Conservation (phyloP, 768 basidiomycete genomes). For the Hypholoma fasciculare region DNA sequence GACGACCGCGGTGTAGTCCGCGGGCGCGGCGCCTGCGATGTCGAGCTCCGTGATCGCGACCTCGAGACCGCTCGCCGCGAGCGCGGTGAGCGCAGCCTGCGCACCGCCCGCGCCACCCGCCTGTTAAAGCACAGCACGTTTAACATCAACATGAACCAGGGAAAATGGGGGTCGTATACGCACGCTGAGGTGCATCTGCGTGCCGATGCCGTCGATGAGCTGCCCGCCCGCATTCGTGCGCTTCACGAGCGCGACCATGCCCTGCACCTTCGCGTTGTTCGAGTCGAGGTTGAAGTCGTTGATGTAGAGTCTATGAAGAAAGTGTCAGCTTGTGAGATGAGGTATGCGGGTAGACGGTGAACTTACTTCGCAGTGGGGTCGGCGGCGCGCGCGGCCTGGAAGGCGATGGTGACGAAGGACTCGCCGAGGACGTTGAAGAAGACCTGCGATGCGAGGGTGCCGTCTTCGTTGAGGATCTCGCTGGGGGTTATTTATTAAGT, state of each 20-base stretch:
- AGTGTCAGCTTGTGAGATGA: background rate
- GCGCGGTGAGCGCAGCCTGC: conserved; percentile 40
- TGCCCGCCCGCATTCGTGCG: conserved; percentile 37
- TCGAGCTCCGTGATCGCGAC: conserved; percentile 50
- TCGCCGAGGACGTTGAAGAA: conserved; percentile 53
- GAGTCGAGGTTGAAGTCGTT: conserved; percentile 53
- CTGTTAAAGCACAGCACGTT: conserved; percentile 6
- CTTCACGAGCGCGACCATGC: conserved; percentile 42
- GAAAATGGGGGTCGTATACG: background rate
- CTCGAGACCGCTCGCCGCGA: conserved; percentile 40
- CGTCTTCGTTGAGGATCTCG: conserved; percentile 56
- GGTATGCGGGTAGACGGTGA: conserved; percentile 19
- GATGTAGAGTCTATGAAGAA: conserved; percentile 32
- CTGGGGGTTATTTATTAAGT: conserved; percentile 24
- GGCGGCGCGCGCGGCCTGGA: conserved; percentile 47
- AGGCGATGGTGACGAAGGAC: conserved; percentile 52
- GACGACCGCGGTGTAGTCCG: conserved; percentile 44
- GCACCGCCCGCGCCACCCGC: conserved; percentile 41
- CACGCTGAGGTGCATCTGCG: conserved; percentile 43
- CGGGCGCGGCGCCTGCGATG: conserved; percentile 36
- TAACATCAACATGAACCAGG: background rate
- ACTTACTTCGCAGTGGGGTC: conserved; percentile 46
- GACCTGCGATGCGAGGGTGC: conserved; percentile 44
- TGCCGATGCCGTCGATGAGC: conserved; percentile 50
- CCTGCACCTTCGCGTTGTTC: conserved; percentile 44